These are phyloP conservation scores for Pseudogymnoascus sp. DNA, from an alignment of 2,329 filamentous ascomycete genomes.

Conservation along the genomic window DNA sequence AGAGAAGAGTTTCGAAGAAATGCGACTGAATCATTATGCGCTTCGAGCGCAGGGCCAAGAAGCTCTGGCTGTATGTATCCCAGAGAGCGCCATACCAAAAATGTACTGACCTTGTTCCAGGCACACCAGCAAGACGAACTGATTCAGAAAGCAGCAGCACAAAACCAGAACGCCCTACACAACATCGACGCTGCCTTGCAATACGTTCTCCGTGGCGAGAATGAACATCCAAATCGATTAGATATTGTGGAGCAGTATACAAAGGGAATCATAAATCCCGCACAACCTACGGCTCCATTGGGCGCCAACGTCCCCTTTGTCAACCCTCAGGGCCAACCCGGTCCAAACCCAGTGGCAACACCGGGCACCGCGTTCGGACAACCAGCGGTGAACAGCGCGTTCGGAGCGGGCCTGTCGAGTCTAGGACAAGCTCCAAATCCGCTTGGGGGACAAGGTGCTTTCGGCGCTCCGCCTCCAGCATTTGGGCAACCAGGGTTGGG, in stretches of 20 bases:
- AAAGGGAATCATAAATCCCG: slow-evolving; percentile 27
- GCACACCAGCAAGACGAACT: slow-evolving; percentile 54
- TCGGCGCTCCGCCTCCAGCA: slow-evolving; percentile 22
- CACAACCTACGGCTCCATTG: not conserved
- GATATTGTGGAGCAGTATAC: slow-evolving; percentile 50
- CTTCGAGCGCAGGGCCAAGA: slow-evolving; percentile 27
- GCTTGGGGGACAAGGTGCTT: slow-evolving; percentile 26
- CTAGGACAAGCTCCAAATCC: slow-evolving; percentile 30
- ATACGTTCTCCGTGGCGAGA: slow-evolving; percentile 58
- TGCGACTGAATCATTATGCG: slow-evolving; percentile 71
- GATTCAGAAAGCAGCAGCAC: slow-evolving; percentile 57
- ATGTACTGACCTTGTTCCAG: slow-evolving; percentile 32
- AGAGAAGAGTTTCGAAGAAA: slow-evolving; percentile 85
- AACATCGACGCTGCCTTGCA: slow-evolving; percentile 66
- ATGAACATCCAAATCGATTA: slow-evolving; percentile 67
- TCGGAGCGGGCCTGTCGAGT: slow-evolving; percentile 33
- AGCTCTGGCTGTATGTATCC: slow-evolving; percentile 22
- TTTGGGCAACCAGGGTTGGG: not conserved
- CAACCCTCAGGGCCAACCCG: slow-evolving; percentile 26
- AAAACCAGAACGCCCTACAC: slow-evolving; percentile 63
- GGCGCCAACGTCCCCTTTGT: slow-evolving; percentile 15
- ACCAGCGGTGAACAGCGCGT: slow-evolving; percentile 23
- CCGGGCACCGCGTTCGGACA: too few relatives aligned
- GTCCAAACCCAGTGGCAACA: not conserved
- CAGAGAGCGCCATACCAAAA: not conserved